These are phyloP conservation scores for Eruca vesicaria DNA, from an alignment of 441 rosid species.

Conservation along the genomic window DNA sequence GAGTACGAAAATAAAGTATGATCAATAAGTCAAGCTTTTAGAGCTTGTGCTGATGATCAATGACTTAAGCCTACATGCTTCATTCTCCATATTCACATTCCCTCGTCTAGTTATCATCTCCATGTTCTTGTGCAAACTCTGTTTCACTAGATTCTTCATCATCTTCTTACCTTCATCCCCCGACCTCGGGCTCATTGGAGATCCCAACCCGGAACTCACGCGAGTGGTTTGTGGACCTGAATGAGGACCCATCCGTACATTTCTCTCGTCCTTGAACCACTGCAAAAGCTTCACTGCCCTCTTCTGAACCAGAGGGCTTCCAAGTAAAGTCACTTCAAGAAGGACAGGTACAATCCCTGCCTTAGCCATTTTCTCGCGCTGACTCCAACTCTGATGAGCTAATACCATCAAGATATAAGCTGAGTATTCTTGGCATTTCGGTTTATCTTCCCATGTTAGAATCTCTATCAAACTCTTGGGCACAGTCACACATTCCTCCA, in stretches of 20 bases:
- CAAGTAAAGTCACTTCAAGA: constrained; percentile 67
- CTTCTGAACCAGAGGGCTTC: constrained; percentile 77
- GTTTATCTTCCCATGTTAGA: constrained; percentile 83
- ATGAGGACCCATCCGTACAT: constrained; percentile 77
- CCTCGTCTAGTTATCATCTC: constrained; percentile 84
- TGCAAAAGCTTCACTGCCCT: constrained; percentile 78
- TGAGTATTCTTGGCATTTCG: constrained; percentile 80
- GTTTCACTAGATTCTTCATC: constrained; percentile 84
- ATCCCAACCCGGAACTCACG: constrained; percentile 40
- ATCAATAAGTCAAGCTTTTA: constrained; percentile 79
- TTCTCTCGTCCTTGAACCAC: constrained; percentile 93
- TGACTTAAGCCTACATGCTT: constrained; percentile 44
- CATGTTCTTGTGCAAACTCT: constrained; percentile 84
- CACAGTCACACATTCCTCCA: constrained; percentile 54
- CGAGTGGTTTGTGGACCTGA: constrained; percentile 84
- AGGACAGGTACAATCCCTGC: constrained; percentile 78
- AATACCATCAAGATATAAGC: constrained; percentile 81
- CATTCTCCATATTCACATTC: constrained; percentile 26
- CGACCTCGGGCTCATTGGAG: constrained; percentile 53
- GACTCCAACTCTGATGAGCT: constrained; percentile 80
- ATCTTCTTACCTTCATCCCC: constrained; percentile 66
- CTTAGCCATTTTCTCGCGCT: constrained; percentile 66
- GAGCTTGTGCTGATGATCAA: constrained; percentile 76
- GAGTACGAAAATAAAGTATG: not conserved
- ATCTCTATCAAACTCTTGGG: constrained; percentile 71